Evolutionary conservation across 1,284 basidiomycete species (phyloP), one percentile per base, ranked within the genome.

Genomic region (Crepidotus sp.): DNA sequence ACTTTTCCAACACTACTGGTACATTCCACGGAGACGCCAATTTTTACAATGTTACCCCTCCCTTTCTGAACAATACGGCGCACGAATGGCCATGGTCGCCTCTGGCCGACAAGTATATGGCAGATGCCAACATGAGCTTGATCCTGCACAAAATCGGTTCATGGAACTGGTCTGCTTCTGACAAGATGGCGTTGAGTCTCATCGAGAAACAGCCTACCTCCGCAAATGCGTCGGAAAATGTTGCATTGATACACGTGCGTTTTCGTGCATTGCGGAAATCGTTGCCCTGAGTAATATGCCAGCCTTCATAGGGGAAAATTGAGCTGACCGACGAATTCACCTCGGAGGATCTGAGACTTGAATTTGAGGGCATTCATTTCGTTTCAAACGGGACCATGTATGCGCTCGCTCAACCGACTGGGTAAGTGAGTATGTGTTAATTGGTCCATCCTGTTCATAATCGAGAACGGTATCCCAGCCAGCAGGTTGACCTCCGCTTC

Each of bases 311-410:
- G 85, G 84, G 84, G 19, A 77, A 76, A 49, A 68, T 88, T 14
- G 85, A 88, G 49, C 57, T 87, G 11, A 69, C 69, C 5, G 74
- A 81, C 53, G 57, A 65, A 4, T 59, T 61, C 13, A 70, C 61
- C 6, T 61, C 66, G 0, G 75, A 78, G 26, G 79, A 83, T 42
- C 59, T 86, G 29, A 68, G 73, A 25, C 62, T 87, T 2, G 80
- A 86, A 47, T 77, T 88, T 50, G 79, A 83, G 57, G 90, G 86
- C 3, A 69, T 93, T 10, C 89, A 92, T 62, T 79, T 87, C 56
- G 54, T 83, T 7, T 65, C 74, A 7, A 85, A 87, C 52, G 90
- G 90, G 1, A 77, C 83, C 1, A 77, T 92, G 31, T 83, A 81
- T 56, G 83, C 86, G 0, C 73, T 83, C 48, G 85, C 77, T 5